Evolutionary conservation across 148 eudicot species (phyloP).

Genomic region (Rhododendron henanense): DNA sequence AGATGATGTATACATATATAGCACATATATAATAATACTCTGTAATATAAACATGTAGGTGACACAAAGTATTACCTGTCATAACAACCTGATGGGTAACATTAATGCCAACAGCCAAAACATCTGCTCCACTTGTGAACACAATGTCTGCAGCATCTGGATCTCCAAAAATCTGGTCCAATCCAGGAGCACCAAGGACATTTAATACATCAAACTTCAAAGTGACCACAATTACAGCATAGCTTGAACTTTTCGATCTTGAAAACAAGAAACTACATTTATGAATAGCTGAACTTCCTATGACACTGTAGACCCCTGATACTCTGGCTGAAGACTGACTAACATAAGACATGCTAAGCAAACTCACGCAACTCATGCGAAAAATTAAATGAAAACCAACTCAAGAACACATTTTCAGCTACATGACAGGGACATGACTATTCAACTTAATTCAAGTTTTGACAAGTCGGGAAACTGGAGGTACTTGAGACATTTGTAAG

Average conservation of each 20-base stretch:
- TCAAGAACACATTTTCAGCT: background rate
- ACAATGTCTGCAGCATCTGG: constrained; percentile 97
- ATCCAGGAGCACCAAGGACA: constrained; percentile 10
- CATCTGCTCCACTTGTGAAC: constrained; percentile 85
- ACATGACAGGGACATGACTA: background rate
- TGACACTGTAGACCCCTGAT: background rate
- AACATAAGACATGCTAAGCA: background rate
- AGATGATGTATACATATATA: background rate
- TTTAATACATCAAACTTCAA: background rate
- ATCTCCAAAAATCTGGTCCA: constrained; percentile 81
- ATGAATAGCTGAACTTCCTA: background rate
- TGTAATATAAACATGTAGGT: background rate
- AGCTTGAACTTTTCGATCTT: background rate
- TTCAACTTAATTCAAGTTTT: background rate
- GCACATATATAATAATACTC: background rate
- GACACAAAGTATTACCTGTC: constrained; percentile 38
- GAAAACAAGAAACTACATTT: background rate
- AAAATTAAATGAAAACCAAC: background rate
- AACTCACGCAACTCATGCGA: background rate
- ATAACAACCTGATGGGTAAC: constrained; percentile 92
- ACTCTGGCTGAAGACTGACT: background rate
- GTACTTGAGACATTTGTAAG: background rate
- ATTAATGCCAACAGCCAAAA: constrained; percentile 82
- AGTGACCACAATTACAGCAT: background rate
- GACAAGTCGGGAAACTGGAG: background rate